phyloP scores from a whole-genome alignment of 2,329 filamentous ascomycete species.

The Cercospora zeina region DNA sequence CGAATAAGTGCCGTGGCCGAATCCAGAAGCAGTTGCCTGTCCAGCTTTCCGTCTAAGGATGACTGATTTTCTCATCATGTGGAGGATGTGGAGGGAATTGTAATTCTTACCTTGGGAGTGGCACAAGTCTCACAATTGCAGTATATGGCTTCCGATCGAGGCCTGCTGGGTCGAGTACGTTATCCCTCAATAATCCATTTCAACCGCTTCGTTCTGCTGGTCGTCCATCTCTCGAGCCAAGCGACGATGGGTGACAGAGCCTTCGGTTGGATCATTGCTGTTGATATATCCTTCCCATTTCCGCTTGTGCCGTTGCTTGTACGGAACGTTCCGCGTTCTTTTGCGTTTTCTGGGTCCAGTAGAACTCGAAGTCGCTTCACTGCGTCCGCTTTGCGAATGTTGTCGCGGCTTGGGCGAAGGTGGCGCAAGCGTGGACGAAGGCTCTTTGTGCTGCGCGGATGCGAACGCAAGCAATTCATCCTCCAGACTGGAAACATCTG shows the following conservation, averaged over 20 bases:
- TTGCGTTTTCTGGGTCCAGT: conserved; percentile 21
- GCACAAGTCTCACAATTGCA: background rate
- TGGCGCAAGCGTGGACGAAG: background rate
- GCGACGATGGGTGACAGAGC: conserved; percentile 47
- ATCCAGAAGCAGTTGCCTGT: conserved; percentile 30
- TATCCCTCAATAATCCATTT: conserved; percentile 51
- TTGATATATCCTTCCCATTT: conserved; percentile 43
- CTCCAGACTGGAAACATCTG: conserved; percentile 34
- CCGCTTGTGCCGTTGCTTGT: conserved; percentile 39
- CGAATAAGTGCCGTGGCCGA: conserved; percentile 36
- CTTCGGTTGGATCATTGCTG: conserved; percentile 41
- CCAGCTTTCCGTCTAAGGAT: conserved; percentile 44
- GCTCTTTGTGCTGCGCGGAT: conserved; percentile 12
- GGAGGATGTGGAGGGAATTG: background rate
- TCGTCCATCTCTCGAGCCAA: conserved; percentile 49
- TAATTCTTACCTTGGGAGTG: background rate
- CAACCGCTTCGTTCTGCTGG: conserved; percentile 42
- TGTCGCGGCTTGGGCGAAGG: conserved; percentile 16
- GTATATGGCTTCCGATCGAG: background rate
- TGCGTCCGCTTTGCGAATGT: conserved; percentile 27
- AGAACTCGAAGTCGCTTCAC: conserved; percentile 26
- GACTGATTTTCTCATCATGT: conserved; percentile 42
- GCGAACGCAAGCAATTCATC: conserved; percentile 29
- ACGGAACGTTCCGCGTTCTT: conserved; percentile 33
- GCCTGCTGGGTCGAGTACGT: background rate